These are phyloP conservation scores for Apiotrichum sp. DNA, from an alignment of 1,284 basidiomycete genomes.

Conservation along the genomic window DNA sequence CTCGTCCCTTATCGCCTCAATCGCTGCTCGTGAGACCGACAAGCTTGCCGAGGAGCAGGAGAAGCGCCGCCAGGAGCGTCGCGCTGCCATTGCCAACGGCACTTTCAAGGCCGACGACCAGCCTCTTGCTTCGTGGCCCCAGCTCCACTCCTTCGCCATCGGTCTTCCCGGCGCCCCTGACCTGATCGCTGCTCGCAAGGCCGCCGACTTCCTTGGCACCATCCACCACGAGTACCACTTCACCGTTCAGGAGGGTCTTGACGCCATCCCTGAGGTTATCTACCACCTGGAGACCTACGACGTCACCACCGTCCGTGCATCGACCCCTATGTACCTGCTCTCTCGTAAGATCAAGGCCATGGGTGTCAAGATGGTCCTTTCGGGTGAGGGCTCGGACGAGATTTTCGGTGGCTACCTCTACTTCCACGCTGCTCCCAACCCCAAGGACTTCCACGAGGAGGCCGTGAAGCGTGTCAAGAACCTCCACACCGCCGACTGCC, in stretches of 20 bases:
- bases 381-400: slow-evolving; percentile 96
- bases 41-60: slow-evolving; percentile 77
- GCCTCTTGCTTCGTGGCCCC: slow-evolving; percentile 84
- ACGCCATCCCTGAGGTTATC: slow-evolving; percentile 96
- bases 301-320: slow-evolving; percentile 96
- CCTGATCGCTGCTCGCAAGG: slow-evolving; percentile 87
- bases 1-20: slow-evolving; percentile 90
- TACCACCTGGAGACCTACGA: slow-evolving; percentile 99
- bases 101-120: slow-evolving; percentile 44
- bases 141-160: slow-evolving; percentile 96
- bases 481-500: slow-evolving; percentile 94
- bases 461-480: slow-evolving; percentile 93
- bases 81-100: slow-evolving; percentile 36
- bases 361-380: slow-evolving; percentile 99
- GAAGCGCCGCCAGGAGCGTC: slow-evolving; percentile 56
- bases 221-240: slow-evolving; percentile 98
- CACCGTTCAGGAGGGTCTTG: slow-evolving; percentile 95
- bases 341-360: slow-evolving; percentile 99
- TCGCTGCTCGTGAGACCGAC: slow-evolving; percentile 95
- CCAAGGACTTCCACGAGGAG: slow-evolving; percentile 89
- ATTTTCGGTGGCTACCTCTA: slow-evolving; percentile 98
- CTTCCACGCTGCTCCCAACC: slow-evolving; percentile 96
- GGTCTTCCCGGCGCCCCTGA: slow-evolving; percentile 95
- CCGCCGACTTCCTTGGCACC: slow-evolving; percentile 88
- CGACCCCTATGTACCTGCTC: slow-evolving; percentile 77